Evolutionary conservation across 2,329 filamentous ascomycete species (phyloP), one percentile per base, ranked within the genome.

Genomic region (Tolypocladium ovalisporum): DNA sequence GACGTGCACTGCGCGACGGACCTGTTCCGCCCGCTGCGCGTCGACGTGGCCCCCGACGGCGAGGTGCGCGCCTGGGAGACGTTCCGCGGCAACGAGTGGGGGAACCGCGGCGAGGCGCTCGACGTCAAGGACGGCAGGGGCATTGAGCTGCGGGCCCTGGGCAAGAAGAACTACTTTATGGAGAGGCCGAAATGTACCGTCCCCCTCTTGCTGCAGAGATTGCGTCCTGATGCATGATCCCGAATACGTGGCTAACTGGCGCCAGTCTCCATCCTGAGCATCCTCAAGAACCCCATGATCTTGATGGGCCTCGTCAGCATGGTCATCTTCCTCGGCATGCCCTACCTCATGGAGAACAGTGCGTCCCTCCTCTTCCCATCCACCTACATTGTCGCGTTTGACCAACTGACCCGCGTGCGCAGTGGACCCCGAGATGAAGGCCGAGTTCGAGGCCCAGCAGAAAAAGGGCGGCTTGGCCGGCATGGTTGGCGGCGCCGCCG

Each of bases 391-490:
- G 27, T 24, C 52, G 27, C 35, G 40, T 52, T 29, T 27, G 53
- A 49, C 8, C 40, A 54, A 34, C 57, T 60, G 5, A 37, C 24
- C 1, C n/a, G 34, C 27, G 19, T 13, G 19, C 32, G 12, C 66
- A 97, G 92, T 99, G 92, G 94, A 97, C 70, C 90, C 90, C n/a
- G 94, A 99, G 73, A 88, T 90, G 75, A 86, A 86, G 66, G 90
- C 89, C 65, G 94, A 97, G 70, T 96, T 94, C 69, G 91, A 97
- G 71, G 89, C 90, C 67, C 87, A 90, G 67, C 90, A 94, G 71
- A 90, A 91, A 74, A 82, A 83, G 61, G 86, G 84, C 63, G 84
- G 88, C 1, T 77, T 92, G 63, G 80, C 79, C 60, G 78, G 82
- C 68, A 65, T 84, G 64, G 76, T 84, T 60, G 75, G 73, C 27